Evolutionary conservation across 2,329 filamentous ascomycete genomes (phyloP), one percentile per base, ranked within the genome.

Genomic region (Leptodontidium sp.): DNA sequence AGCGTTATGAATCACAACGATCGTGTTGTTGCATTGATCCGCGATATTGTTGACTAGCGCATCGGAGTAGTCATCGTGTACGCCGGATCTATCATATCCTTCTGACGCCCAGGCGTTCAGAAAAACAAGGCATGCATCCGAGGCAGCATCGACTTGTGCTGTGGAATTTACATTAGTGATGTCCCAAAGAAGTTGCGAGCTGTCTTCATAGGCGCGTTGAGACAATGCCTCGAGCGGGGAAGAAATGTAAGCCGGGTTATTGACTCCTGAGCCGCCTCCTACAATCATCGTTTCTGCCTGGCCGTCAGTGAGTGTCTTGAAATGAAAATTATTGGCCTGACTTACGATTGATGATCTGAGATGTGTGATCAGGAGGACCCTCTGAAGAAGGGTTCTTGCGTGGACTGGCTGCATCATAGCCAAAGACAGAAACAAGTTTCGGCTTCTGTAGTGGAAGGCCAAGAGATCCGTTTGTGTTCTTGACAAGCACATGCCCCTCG

Each of bases 81-180:
- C 81, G 8, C 83, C 84, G 0, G 86, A 82, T 58, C 88, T 84
- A 68, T 93, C 85, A 71, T 85, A 91, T 1, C 90, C 91, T 79
- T 97, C 93, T 1, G 91, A 89, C 0, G 91, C 88, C 78, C 91
- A 92, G 8, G 84, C 86, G 75, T 91, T 91, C 72, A 88, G 86
- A 72, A 91, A 87, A 0, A 91, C 87, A 1, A 91, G 79, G 71
- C 93, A 96, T 7, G 93, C 84, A 74, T 94, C 85, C 1, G 85
- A 83, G 6, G 35, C 63, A 1, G 66, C 57, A 61, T 85, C 81
- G 8, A 90, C 84, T 6, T 61, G 73, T 0, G 89, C 77, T 1
- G 77, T 75, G 0, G 79, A 83, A 17, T 77, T 77, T 70, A 90
- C 86, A 75, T 64, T 68, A 0, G 32, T 61, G 57, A 64, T 29